Conservation (phyloP, 495 filamentous ascomycete species). For the Tricharina praecox region DNA sequence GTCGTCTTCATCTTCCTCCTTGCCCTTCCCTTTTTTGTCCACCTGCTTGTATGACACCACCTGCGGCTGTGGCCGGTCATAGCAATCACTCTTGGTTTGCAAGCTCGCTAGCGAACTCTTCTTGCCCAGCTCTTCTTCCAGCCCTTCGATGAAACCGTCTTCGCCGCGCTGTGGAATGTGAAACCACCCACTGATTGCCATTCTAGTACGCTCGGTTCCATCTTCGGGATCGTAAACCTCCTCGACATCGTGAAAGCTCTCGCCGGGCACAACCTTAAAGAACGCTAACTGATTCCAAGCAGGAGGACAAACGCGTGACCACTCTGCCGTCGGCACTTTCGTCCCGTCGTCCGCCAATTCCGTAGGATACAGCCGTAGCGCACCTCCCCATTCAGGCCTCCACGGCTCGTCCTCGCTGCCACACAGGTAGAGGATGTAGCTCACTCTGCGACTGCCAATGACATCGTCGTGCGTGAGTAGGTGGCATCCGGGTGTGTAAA, state of each 20-base stretch:
- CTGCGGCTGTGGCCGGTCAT: constrained; percentile 60
- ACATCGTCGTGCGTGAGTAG: constrained; percentile 96
- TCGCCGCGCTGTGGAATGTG: constrained; percentile 94
- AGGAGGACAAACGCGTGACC: constrained; percentile 63
- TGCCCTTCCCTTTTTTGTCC: constrained; percentile 29
- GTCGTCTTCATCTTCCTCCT: constrained; percentile 33
- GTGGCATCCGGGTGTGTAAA: constrained; percentile 92
- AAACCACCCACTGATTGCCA: constrained; percentile 99
- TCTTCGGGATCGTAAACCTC: constrained; percentile 71
- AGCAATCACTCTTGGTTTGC: constrained; percentile 73
- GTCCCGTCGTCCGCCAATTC: constrained; percentile 49
- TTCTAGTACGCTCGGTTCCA: constrained; percentile 56
- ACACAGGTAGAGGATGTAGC: constrained; percentile 83
- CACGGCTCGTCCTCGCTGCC: constrained; percentile 83
- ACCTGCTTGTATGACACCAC: constrained; percentile 33
- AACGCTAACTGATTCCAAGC: constrained; percentile 96
- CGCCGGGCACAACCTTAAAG: constrained; percentile 90
- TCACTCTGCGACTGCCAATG: constrained; percentile 80
- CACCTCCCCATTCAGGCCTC: constrained; percentile 88
- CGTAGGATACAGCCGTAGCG: constrained; percentile 75
- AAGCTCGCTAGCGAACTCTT: constrained; percentile 82
- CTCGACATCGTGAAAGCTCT: constrained; percentile 97
- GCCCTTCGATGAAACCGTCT: constrained; percentile 72
- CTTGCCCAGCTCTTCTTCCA: constrained; percentile 73
- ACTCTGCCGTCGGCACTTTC: constrained; percentile 60